These are phyloP conservation scores for Magnusiomyces clavatus DNA, from an alignment of 1,139 yeast genomes.

Conservation along the genomic window DNA sequence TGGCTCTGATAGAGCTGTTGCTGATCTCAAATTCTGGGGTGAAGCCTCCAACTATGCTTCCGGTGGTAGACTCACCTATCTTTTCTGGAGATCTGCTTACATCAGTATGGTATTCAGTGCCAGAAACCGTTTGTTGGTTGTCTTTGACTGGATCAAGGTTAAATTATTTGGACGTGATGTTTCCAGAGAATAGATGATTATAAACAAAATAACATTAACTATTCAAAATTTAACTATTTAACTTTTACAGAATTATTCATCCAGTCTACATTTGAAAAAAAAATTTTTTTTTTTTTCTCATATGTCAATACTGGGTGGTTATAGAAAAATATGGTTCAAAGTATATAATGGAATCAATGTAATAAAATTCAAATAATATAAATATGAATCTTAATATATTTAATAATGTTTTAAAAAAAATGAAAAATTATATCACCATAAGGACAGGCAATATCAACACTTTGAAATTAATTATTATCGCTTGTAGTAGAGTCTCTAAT, in stretches of 20 bases:
- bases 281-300: no score
- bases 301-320: no score
- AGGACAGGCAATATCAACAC: no score
- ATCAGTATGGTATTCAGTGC: constrained; percentile 86
- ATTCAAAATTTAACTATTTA: no score
- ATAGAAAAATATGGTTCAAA: not conserved
- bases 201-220: not conserved
- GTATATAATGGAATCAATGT: not conserved
- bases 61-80: constrained; percentile 80
- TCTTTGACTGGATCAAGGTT: constrained; percentile 83
- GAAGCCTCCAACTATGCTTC: constrained; percentile 68
- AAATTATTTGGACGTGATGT: constrained; percentile 82
- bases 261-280: not conserved
- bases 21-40: constrained; percentile 76
- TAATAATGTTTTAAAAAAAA: no score
- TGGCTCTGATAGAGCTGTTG: constrained; percentile 90
- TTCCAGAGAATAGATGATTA: constrained; percentile 33
- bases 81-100: constrained; percentile 93
- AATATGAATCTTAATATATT: no score
- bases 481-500: no score
- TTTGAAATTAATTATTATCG: no score
- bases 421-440: no score
- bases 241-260: no score
- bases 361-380: not conserved
- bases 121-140: constrained; percentile 78